phyloP scores from a whole-genome alignment of 768 basidiomycete species.

The Phallus indusiatus region DNA sequence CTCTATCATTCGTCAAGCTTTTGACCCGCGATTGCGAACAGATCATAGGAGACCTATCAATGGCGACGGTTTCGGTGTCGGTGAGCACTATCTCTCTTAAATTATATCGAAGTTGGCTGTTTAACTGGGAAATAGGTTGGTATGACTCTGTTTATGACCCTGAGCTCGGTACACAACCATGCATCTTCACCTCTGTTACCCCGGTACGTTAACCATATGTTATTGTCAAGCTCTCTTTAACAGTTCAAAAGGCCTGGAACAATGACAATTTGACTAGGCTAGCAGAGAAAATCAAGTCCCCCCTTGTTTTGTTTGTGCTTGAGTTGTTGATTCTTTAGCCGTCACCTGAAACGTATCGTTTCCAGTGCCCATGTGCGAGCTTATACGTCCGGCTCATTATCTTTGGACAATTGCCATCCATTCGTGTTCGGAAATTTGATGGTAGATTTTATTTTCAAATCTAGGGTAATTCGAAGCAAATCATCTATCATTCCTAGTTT shows the following conservation, averaged over 20 bases:
- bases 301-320: constrained; percentile 76
- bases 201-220: constrained; percentile 44
- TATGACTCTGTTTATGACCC: constrained; percentile 82
- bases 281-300: constrained; percentile 95
- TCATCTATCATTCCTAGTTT: constrained; percentile 41
- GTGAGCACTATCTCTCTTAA: constrained; percentile 25
- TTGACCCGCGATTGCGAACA: constrained; percentile 82
- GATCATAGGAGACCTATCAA: constrained; percentile 82
- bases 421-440: constrained; percentile 88
- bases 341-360: not conserved
- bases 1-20: constrained; percentile 95
- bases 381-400: constrained; percentile 86
- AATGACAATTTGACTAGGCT: constrained; percentile 88
- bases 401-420: constrained; percentile 91
- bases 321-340: not conserved
- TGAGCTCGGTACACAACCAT: constrained; percentile 79
- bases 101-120: not conserved
- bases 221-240: not conserved
- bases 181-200: constrained; percentile 92
- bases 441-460: constrained; percentile 35
- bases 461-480: not conserved
- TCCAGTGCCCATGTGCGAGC: constrained; percentile 81
- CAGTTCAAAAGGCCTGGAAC: constrained; percentile 74
- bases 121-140: constrained; percentile 52
- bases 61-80: constrained; percentile 94